phyloP scores from a whole-genome alignment of 345 rosid genomes.

The Euphorbia peplus region DNA sequence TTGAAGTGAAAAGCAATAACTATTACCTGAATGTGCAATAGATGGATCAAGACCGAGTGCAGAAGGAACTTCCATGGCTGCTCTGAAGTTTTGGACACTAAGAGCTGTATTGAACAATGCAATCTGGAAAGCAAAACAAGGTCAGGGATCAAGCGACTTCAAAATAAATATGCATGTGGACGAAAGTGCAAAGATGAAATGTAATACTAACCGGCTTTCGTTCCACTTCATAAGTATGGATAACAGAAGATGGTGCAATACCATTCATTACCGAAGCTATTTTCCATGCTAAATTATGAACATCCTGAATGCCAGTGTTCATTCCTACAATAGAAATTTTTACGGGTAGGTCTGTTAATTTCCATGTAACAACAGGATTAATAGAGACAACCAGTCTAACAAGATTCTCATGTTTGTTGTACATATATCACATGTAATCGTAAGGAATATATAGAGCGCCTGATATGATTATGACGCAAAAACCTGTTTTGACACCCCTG shows the following conservation, averaged over 20 bases:
- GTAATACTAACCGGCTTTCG: conserved; percentile 86
- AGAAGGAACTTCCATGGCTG: conserved; percentile 89
- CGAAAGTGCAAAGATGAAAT: conserved; percentile 19
- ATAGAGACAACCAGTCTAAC: too few species aligned
- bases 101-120: conserved; percentile 76
- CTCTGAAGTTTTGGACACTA: conserved; percentile 82
- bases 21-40: conserved; percentile 70
- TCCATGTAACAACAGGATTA: too few species aligned
- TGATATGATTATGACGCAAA: too few species aligned
- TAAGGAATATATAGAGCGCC: too few species aligned
- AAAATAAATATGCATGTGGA: conserved; percentile 13
- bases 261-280: conserved; percentile 61
- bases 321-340: conserved; percentile 50
- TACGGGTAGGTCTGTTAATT: not conserved
- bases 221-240: conserved; percentile 75
- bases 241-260: conserved; percentile 58
- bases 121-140: conserved; percentile 46
- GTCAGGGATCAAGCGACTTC: conserved; percentile 23
- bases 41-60: conserved; percentile 81
- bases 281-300: conserved; percentile 96
- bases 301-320: conserved; percentile 99
- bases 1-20: conserved; percentile 13
- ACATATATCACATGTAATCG: too few species aligned
- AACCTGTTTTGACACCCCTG: too few species aligned
- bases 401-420: too few species aligned